Percentiles rank a stretch among this genome's conserved stretches.
phyloP scores from a whole-genome alignment of 148 eudicot species.

The Suaeda aralocaspica region DNA sequence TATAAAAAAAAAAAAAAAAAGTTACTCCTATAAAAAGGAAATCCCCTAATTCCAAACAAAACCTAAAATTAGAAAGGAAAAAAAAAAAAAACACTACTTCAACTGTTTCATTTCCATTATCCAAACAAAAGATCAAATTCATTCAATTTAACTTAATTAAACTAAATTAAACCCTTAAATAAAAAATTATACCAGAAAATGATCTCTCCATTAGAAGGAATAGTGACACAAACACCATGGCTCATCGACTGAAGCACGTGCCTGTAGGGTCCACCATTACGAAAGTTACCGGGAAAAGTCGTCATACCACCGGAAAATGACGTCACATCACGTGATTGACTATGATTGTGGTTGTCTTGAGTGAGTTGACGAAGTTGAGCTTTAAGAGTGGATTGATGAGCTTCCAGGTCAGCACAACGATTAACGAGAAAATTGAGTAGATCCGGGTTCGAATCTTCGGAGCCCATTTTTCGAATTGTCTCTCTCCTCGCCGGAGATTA shows the following conservation, averaged over 20 bases:
- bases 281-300: slow-evolving; percentile 27
- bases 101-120: slow-evolving; percentile 8
- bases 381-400: slow-evolving; percentile 21
- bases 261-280: slow-evolving; percentile 10
- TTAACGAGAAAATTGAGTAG: slow-evolving; percentile 19
- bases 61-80: slow-evolving; percentile 11
- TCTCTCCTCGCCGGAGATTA: slow-evolving; percentile 19
- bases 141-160: background rate
- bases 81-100: background rate
- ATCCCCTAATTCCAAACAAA: background rate
- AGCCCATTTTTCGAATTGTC: slow-evolving; percentile 18
- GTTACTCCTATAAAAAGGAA: background rate
- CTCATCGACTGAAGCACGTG: slow-evolving; percentile 29
- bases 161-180: background rate
- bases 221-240: slow-evolving; percentile 26
- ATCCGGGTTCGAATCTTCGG: slow-evolving; percentile 19
- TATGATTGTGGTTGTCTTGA: too few species aligned
- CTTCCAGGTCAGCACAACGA: slow-evolving; percentile 31
- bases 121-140: background rate
- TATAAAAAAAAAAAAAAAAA: too few species aligned
- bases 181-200: slow-evolving; percentile 16
- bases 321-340: background rate
- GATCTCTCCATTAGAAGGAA: slow-evolving; percentile 23
- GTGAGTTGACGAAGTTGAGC: slow-evolving; percentile 14
- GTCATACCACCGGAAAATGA: slow-evolving; percentile 5